Evolutionary conservation across 345 rosid genomes (phyloP), one percentile per base, ranked within the genome.

Genomic region (Lagerstroemia speciosa): DNA sequence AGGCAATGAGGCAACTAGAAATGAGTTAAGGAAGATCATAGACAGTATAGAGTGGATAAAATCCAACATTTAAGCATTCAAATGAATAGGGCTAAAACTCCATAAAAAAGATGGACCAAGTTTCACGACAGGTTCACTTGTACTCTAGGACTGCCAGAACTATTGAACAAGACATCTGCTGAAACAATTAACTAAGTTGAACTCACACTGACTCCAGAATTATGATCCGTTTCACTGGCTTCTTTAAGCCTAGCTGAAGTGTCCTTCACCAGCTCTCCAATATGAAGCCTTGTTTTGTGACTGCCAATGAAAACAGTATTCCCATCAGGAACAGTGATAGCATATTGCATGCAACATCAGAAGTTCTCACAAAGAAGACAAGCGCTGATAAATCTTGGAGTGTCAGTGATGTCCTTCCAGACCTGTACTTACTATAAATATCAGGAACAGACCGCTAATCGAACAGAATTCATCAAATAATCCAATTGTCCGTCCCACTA

Each of bases 191-290:
- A 27, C 20, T 38, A 26, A 63, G 62, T 41, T 17, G 14, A 68
- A 80, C 84, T 65, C 66, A 83, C 83, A n/a, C 74, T 83, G 40
- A 93, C 89, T 77, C 83, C 87, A 40, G 79, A 82, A 64, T 68
- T 81, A 75, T 87, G 98, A 84, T 93, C 96, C 52, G 79, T 77
- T 78, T 94, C 91, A 78, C 96, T 94, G 65, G 87, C 97, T 81
- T 87, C 93, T 80, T 85, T 91, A 66, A 94, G 95, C 77, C 79
- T 94, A 66, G 91, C 88, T 24, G 96, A 84, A 64, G 99, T 89
- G 63, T 94, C 97, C 80, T 91, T 94, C 82, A 91, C 99, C 58
- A 94, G 62, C 70, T 88, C 85, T 76, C 93, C 95, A 53, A 91
- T 91, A 82, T 86, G 84, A 31, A 85, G 74, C 74, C 95, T 86